Evolutionary conservation across 495 filamentous ascomycete species (phyloP).

Genomic region (Aspergillus haitiensis): DNA sequence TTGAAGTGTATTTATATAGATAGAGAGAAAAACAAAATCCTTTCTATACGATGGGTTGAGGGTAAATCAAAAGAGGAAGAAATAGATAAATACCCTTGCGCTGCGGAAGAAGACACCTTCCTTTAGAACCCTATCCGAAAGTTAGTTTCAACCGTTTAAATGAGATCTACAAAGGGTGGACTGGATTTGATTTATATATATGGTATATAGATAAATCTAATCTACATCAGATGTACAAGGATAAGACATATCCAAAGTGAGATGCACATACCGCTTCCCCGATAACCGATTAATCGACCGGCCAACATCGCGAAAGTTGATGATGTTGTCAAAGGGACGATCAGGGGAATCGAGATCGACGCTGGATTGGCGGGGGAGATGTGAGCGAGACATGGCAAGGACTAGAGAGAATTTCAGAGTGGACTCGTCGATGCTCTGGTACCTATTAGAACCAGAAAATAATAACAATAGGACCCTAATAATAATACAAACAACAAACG

Average conservation of each 20-base stretch:
- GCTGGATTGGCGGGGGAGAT: slow-evolving; percentile 34
- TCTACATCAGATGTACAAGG: neutral
- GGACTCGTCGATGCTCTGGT: no score
- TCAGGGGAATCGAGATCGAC: slow-evolving; percentile 45
- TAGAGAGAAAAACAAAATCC: neutral
- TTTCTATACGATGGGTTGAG: no score
- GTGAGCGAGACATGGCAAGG: slow-evolving; percentile 13
- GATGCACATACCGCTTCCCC: slow-evolving; percentile 50
- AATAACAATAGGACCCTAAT: no score
- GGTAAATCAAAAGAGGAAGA: neutral
- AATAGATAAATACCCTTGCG: slow-evolving; percentile 57
- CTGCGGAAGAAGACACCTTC: slow-evolving; percentile 73
- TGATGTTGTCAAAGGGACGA: slow-evolving; percentile 61
- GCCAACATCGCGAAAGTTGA: slow-evolving; percentile 89
- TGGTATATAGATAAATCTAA: neutral
- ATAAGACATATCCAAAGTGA: neutral
- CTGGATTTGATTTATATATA: neutral
- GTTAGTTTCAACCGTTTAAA: slow-evolving; percentile 8
- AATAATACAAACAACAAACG: no score
- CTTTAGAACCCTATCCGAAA: slow-evolving; percentile 53
- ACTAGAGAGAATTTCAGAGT: slow-evolving; percentile 1
- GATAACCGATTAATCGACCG: slow-evolving; percentile 62
- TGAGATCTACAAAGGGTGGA: no score
- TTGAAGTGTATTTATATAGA: neutral
- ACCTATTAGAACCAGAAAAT: no score